Percentiles rank a stretch among this genome's conserved stretches.
These are phyloP conservation scores for Cladosporium sp. DNA, from an alignment of 2,329 filamentous ascomycete species.

Conservation along the genomic window DNA sequence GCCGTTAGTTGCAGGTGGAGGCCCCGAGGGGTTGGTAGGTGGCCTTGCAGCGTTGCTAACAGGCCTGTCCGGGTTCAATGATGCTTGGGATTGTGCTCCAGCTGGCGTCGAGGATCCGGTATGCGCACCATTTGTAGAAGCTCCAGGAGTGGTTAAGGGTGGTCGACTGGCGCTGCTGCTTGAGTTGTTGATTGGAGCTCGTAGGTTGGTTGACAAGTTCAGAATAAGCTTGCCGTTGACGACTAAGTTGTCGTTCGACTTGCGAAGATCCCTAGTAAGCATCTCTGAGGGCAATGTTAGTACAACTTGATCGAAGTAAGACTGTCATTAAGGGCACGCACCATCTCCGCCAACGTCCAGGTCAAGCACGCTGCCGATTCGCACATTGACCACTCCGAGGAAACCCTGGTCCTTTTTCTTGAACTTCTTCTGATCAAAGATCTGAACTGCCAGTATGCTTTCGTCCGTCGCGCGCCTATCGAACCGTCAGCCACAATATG, in stretches of 20 bases:
- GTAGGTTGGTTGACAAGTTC: constrained; percentile 88
- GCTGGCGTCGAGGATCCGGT: constrained; percentile 35
- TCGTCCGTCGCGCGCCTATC: constrained; percentile 83
- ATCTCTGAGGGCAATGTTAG: constrained; percentile 60
- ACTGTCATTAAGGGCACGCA: constrained; percentile 43
- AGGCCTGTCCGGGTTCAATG: constrained; percentile 27
- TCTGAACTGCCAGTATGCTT: constrained; percentile 94
- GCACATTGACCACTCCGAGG: constrained; percentile 93
- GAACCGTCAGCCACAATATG: constrained; percentile 7
- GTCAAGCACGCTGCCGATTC: constrained; percentile 91
- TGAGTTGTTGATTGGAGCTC: constrained; percentile 59
- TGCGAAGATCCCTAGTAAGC: constrained; percentile 95
- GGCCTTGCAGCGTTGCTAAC: constrained; percentile 24
- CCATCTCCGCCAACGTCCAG: constrained; percentile 85
- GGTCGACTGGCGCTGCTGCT: constrained; percentile 37
- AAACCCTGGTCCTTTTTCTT: constrained; percentile 99
- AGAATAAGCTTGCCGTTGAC: constrained; percentile 97
- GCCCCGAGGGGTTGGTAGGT: constrained; percentile 21
- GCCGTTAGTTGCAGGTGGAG: constrained; percentile 22
- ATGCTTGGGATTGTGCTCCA: constrained; percentile 35
- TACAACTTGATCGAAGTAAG: background rate
- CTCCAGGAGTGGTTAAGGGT: constrained; percentile 33
- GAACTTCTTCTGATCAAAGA: constrained; percentile 99
- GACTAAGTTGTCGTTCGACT: constrained; percentile 95
- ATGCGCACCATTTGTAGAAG: constrained; percentile 36